Evolutionary conservation across 2,329 filamentous ascomycete species (phyloP).

Genomic region (Neoarthrinium moseri): DNA sequence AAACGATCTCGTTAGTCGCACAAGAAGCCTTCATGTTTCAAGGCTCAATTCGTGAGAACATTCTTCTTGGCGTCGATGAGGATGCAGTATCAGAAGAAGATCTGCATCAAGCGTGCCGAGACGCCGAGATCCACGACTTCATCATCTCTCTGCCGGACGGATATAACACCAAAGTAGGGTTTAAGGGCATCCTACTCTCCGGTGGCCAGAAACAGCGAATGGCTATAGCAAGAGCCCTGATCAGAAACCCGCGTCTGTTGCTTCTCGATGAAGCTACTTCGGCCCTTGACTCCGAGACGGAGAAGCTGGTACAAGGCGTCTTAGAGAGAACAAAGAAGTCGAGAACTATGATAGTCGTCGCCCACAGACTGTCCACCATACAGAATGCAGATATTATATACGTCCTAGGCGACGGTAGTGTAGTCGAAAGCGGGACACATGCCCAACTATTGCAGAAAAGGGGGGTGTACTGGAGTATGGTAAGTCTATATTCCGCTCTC

Average conservation of each 20-base stretch:
- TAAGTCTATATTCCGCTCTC: slow-evolving; percentile 30
- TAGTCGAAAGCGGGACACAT: slow-evolving; percentile 54
- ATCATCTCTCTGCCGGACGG: slow-evolving; percentile 65
- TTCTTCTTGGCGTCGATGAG: slow-evolving; percentile 62
- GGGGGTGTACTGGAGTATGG: slow-evolving; percentile 58
- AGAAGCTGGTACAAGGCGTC: slow-evolving; percentile 59
- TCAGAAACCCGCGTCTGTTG: slow-evolving; percentile 62
- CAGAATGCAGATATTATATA: slow-evolving; percentile 78
- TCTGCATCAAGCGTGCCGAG: slow-evolving; percentile 51
- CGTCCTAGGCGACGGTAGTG: slow-evolving; percentile 66
- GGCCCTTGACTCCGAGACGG: slow-evolving; percentile 59
- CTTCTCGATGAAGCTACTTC: slow-evolving; percentile 73
- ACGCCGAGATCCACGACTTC: slow-evolving; percentile 70
- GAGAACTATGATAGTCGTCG: slow-evolving; percentile 70
- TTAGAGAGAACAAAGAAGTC: slow-evolving; percentile 63
- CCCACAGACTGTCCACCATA: slow-evolving; percentile 73
- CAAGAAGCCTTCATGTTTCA: slow-evolving; percentile 74
- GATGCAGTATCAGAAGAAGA: slow-evolving; percentile 49
- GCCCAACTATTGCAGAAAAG: slow-evolving; percentile 46
- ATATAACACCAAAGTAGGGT: slow-evolving; percentile 68
- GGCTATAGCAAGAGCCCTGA: slow-evolving; percentile 69
- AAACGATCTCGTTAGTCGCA: slow-evolving; percentile 66
- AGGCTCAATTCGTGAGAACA: slow-evolving; percentile 61
- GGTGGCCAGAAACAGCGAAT: slow-evolving; percentile 71
- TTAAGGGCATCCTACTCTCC: slow-evolving; percentile 62